Evolutionary conservation across 345 rosid genomes (phyloP), one percentile per base, ranked within the genome.

Genomic region (Sisymbrium irio): DNA sequence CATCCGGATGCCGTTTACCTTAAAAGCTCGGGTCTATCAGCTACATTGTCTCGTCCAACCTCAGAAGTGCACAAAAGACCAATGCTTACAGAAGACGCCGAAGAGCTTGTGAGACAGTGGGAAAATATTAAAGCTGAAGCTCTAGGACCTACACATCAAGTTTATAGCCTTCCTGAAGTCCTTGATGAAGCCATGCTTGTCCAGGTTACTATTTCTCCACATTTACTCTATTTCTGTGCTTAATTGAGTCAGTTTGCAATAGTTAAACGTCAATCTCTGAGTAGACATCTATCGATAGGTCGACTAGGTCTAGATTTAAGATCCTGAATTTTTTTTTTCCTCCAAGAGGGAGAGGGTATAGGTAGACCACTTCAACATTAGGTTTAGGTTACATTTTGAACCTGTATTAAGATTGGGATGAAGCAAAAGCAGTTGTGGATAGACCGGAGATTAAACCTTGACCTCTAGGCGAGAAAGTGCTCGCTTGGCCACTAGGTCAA

Each of bases 131-230:
- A 95, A 83, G 97, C 99, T 71, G 89, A 89, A 80, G 95, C 99
- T 71, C 83, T 95, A 72, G 99, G 99, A 62, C 91, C 91, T 6
- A 72, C 54, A 33, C 92, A 95, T 77, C 87, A 86, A 50, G 73
- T 85, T 69, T 71, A 84, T 65, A 67, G 75, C 74, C 99, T 95
- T 62, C 69, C 80, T 44, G 89, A 90, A 67, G 75, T 86, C 77
- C 99, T 95, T 80, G 97, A 92, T 30, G 97, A 86, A 77, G 85
- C 91, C 3, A 92, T 95, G 99, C 89, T 95, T 59, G 82, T 75
- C 76, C 92, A 95, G 97, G 99, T 95, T 41, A 49, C 19, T 42
- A 36, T 50, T 65, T 78, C 62, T 62, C 28, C 37, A 40, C 37
- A 59, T 40, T 27, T 57, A 45, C 41, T 65, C 42, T 71, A 5